These are phyloP conservation scores for Telfairia occidentalis DNA, from an alignment of 331 rosid species.

Conservation along the genomic window DNA sequence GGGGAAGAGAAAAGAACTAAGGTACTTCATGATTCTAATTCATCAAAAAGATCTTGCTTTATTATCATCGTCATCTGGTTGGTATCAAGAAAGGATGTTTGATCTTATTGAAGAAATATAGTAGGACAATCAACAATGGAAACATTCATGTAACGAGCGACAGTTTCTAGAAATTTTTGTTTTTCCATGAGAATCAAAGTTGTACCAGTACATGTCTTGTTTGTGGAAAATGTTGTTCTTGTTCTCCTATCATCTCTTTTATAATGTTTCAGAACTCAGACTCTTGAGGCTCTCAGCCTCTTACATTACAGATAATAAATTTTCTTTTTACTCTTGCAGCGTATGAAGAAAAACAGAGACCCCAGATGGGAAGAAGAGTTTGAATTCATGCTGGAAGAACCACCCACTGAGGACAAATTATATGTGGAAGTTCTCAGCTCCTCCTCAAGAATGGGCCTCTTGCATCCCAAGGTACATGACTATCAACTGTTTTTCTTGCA, in stretches of 20 bases:
- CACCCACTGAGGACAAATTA: constrained; percentile 56
- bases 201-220: not conserved
- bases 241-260: not conserved
- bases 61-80: not conserved
- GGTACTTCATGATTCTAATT: constrained; percentile 26
- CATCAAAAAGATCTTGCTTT: not conserved
- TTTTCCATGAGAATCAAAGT: not conserved
- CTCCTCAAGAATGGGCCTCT: constrained; percentile 53
- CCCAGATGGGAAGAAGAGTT: constrained; percentile 95
- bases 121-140: not conserved
- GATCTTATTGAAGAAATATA: too few relatives aligned
- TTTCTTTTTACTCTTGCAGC: constrained; percentile 23
- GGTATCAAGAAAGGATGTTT: not conserved
- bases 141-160: not conserved
- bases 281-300: not conserved
- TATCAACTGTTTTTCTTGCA: not conserved
- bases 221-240: not conserved
- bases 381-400: constrained; percentile 49
- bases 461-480: constrained; percentile 54
- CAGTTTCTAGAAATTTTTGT: not conserved
- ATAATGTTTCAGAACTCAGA: not conserved
- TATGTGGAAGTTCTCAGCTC: constrained; percentile 74
- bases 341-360: constrained; percentile 67
- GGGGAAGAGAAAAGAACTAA: constrained; percentile 78
- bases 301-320: not conserved